These are phyloP conservation scores for Chaetomium cochliodes DNA, from an alignment of 495 filamentous ascomycete genomes.

Conservation along the genomic window DNA sequence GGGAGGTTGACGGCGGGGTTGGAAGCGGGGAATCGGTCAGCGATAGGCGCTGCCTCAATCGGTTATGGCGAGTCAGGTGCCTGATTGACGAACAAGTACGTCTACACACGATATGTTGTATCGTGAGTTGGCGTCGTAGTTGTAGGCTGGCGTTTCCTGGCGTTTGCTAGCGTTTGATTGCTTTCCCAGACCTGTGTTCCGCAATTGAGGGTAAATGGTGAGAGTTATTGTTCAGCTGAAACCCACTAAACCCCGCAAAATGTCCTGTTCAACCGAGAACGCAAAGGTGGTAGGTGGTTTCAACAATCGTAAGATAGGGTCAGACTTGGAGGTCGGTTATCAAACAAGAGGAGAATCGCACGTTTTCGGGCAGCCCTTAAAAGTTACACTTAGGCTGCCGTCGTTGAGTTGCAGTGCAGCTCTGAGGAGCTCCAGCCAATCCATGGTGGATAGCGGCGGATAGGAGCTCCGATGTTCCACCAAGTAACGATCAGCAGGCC, in stretches of 20 bases:
- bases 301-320: too few species aligned
- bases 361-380: constrained; percentile 1
- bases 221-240: too few species aligned
- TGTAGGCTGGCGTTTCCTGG: too few species aligned
- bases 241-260: too few species aligned
- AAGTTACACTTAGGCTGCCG: constrained; percentile 3
- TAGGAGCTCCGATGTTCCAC: constrained; percentile 18
- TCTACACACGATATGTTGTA: too few species aligned
- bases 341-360: not conserved
- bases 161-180: too few species aligned
- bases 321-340: not conserved
- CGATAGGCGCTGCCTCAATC: not conserved
- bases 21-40: not conserved
- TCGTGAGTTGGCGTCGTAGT: not conserved
- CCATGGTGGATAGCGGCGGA: not conserved
- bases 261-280: too few species aligned
- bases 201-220: too few species aligned
- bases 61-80: not conserved
- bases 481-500: constrained; percentile 29
- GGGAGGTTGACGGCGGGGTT: not conserved
- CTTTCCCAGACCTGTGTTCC: too few species aligned
- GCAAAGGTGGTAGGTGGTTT: too few species aligned
- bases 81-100: not conserved
- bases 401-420: constrained; percentile 8
- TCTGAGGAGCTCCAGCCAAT: constrained; percentile 16